Evolutionary conservation across 441 rosid species (phyloP).

Genomic region (Populus trichocarpa): DNA sequence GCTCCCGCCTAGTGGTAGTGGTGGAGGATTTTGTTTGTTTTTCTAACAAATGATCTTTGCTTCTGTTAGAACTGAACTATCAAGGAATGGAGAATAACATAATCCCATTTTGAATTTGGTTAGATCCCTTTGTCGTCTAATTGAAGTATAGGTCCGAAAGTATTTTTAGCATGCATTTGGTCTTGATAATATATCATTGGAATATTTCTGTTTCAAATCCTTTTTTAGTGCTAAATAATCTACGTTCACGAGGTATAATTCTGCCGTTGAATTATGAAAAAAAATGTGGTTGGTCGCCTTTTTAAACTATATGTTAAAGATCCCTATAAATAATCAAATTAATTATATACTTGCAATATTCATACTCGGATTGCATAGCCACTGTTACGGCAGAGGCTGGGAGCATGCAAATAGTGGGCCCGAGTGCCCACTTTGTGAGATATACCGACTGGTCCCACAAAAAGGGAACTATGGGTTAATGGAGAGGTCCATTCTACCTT

Average conservation of each 20-base stretch:
- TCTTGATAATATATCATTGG: background rate
- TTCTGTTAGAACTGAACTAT: conserved; percentile 25
- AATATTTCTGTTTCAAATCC: background rate
- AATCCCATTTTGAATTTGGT: conserved; percentile 8
- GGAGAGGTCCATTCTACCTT: too few species aligned
- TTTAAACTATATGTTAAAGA: too few species aligned
- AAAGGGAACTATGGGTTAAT: background rate
- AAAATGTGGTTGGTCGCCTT: too few species aligned
- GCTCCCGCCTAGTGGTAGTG: background rate
- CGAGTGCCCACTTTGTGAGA: background rate
- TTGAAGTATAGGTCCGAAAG: background rate
- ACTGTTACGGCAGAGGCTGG: too few species aligned
- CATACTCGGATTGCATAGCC: too few species aligned
- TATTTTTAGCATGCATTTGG: background rate
- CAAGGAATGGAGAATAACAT: background rate
- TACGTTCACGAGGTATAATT: background rate
- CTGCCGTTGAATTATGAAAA: conserved; percentile 7
- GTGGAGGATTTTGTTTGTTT: background rate
- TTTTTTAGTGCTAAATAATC: background rate
- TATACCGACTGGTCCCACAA: background rate
- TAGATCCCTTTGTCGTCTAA: background rate
- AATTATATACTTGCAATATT: too few species aligned
- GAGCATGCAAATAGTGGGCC: background rate
- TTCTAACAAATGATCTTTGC: background rate
- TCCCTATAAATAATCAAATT: too few species aligned